Evolutionary conservation across 2,329 filamentous ascomycete species (phyloP).

Genomic region (Aureobasidium sp.): DNA sequence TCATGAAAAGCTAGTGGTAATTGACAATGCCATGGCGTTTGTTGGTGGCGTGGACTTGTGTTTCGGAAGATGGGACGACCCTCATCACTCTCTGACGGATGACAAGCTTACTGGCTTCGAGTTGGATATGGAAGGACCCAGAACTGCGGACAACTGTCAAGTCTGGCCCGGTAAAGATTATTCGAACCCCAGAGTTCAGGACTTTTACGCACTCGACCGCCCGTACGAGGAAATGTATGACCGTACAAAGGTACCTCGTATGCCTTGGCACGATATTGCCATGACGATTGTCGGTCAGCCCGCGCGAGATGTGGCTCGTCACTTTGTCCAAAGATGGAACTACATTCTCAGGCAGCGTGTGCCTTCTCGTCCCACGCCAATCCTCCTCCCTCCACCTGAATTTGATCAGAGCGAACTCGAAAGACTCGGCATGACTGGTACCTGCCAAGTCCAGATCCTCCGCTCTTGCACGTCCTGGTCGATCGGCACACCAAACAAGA

Average conservation of each 20-base stretch:
- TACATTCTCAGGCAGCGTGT: slow-evolving; percentile 89
- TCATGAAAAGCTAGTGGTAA: slow-evolving; percentile 94
- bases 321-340: slow-evolving; percentile 98
- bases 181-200: slow-evolving; percentile 88
- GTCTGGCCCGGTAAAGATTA: slow-evolving; percentile 98
- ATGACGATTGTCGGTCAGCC: slow-evolving; percentile 98
- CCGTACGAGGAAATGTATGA: slow-evolving; percentile 99
- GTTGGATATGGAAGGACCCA: slow-evolving; percentile 58
- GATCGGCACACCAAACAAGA: slow-evolving; percentile 70
- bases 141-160: slow-evolving; percentile 90
- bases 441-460: slow-evolving; percentile 92
- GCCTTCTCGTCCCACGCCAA: slow-evolving; percentile 85
- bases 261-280: slow-evolving; percentile 97
- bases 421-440: slow-evolving; percentile 78
- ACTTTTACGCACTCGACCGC: slow-evolving; percentile 87
- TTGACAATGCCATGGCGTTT: slow-evolving; percentile 93
- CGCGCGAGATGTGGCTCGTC: slow-evolving; percentile 83
- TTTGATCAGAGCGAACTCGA: slow-evolving; percentile 81
- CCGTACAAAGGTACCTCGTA: slow-evolving; percentile 74
- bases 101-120: slow-evolving; percentile 96
- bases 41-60: slow-evolving; percentile 93
- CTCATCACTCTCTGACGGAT: slow-evolving; percentile 81
- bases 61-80: slow-evolving; percentile 95
- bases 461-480: slow-evolving; percentile 90
- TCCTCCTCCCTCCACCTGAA: slow-evolving; percentile 86